Conservation (phyloP, 129 eudicot genomes). For the Helianthus tuberosus region DNA sequence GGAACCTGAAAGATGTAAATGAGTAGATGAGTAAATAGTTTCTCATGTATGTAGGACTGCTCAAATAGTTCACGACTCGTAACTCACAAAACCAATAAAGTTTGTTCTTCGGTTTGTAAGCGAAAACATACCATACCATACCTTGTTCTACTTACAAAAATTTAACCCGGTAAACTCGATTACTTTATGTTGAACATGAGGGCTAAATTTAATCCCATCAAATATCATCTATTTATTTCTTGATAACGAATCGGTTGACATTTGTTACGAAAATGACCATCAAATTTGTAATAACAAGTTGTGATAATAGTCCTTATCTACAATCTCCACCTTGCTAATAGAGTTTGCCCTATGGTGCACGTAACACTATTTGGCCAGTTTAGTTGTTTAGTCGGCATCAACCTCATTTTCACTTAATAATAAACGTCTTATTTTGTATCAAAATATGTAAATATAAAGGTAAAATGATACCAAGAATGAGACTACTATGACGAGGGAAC, state of each 20-base stretch:
- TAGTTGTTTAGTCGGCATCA: not conserved
- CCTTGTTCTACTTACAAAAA: too few relatives aligned
- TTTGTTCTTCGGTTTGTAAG: too few relatives aligned
- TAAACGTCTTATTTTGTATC: not conserved
- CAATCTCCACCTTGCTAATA: conserved; percentile 7
- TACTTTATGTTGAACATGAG: not conserved
- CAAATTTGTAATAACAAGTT: conserved; percentile 19
- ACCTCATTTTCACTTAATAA: not conserved
- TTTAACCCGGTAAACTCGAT: not conserved
- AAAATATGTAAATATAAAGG: too few relatives aligned
- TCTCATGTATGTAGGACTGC: too few relatives aligned
- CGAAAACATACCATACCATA: too few relatives aligned
- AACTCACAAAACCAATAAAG: too few relatives aligned
- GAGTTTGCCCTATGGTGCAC: conserved; percentile 16
- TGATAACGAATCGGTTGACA: not conserved
- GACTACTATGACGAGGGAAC: too few relatives aligned
- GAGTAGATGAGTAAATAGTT: too few relatives aligned
- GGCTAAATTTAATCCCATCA: not conserved
- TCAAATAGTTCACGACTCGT: too few relatives aligned
- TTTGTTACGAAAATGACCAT: conserved; percentile 11
- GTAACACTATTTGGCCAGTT: conserved; percentile 18
- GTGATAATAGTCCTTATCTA: conserved; percentile 20
- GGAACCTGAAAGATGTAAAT: too few relatives aligned
- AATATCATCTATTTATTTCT: not conserved
- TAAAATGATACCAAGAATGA: too few relatives aligned